phyloP scores from a whole-genome alignment of 2,329 filamentous ascomycete genomes.

The Grosmannia serpens region DNA sequence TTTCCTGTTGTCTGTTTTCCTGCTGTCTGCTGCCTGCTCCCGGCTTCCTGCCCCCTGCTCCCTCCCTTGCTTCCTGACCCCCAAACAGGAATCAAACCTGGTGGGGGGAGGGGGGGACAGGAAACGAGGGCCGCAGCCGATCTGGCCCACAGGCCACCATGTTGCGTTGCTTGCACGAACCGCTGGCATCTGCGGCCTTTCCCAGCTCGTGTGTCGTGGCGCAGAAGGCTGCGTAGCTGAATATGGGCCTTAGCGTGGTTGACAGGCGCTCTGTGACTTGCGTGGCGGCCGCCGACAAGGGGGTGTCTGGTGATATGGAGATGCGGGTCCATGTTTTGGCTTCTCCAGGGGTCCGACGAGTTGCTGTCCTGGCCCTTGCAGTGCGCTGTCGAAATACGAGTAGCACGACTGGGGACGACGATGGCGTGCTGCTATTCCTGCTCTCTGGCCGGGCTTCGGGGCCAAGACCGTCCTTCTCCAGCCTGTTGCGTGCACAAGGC shows the following conservation, averaged over 20 bases:
- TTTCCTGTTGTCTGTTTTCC: no score
- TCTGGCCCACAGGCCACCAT: background rate
- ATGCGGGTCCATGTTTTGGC: constrained; percentile 7
- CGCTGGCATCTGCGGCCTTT: background rate
- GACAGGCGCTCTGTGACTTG: background rate
- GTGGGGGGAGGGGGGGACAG: background rate
- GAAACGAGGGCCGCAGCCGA: constrained; percentile 8
- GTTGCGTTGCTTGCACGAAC: background rate
- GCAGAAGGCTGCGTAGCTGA: background rate
- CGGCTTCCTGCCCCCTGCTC: constrained; percentile 11
- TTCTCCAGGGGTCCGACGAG: constrained; percentile 2
- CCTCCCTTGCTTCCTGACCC: no score
- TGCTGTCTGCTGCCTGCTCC: constrained; percentile 9
- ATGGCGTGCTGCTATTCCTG: background rate
- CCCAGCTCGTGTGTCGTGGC: background rate
- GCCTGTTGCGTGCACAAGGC: no score
- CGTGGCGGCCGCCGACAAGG: constrained; percentile 1
- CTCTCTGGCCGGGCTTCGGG: background rate
- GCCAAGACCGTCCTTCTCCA: no score
- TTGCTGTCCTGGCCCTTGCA: background rate
- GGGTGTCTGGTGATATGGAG: constrained; percentile 8
- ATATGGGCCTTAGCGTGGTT: background rate
- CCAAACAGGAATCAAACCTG: background rate
- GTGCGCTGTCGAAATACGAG: background rate
- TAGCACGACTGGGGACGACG: background rate